Evolutionary conservation across 2,329 filamentous ascomycete genomes (phyloP).

Genomic region (Epicoccum sorghinum): DNA sequence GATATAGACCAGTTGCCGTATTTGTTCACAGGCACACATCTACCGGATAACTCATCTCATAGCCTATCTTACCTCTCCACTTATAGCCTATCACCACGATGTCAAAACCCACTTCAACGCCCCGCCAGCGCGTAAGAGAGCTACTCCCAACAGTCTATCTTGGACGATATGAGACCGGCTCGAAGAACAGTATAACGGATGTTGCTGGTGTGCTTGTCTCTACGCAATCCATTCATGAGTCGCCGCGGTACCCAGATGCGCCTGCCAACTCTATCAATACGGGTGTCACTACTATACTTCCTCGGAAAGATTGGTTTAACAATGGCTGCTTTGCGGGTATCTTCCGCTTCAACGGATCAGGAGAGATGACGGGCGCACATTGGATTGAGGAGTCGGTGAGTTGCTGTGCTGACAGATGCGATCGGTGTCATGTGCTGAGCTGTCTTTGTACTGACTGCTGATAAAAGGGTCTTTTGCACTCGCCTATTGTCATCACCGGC

Average conservation of each 20-base stretch:
- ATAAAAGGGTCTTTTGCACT: constrained; percentile 57
- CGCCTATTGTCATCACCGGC: constrained; percentile 66
- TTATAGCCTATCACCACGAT: too few relatives aligned
- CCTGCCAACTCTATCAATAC: constrained; percentile 46
- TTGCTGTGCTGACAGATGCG: not conserved
- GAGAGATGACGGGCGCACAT: constrained; percentile 66
- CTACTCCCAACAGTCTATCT: constrained; percentile 47
- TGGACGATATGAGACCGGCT: constrained; percentile 47
- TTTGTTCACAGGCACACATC: too few relatives aligned
- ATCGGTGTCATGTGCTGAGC: not conserved
- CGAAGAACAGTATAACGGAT: constrained; percentile 53
- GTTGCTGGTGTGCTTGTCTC: constrained; percentile 52
- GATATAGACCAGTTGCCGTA: too few relatives aligned
- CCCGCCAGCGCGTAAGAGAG: constrained; percentile 46
- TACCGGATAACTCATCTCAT: too few relatives aligned
- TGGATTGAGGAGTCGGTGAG: constrained; percentile 63
- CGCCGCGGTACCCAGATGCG: constrained; percentile 35
- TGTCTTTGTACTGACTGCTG: not conserved
- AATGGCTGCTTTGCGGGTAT: constrained; percentile 51
- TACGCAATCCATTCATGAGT: constrained; percentile 48
- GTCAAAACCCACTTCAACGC: not conserved
- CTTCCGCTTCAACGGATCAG: constrained; percentile 69
- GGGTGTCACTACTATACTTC: constrained; percentile 53
- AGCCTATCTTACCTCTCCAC: too few relatives aligned
- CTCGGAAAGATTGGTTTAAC: constrained; percentile 50